Evolutionary conservation across 306 rosid species (phyloP), one percentile per base, ranked within the genome.

Genomic region (Castanea crenata): DNA sequence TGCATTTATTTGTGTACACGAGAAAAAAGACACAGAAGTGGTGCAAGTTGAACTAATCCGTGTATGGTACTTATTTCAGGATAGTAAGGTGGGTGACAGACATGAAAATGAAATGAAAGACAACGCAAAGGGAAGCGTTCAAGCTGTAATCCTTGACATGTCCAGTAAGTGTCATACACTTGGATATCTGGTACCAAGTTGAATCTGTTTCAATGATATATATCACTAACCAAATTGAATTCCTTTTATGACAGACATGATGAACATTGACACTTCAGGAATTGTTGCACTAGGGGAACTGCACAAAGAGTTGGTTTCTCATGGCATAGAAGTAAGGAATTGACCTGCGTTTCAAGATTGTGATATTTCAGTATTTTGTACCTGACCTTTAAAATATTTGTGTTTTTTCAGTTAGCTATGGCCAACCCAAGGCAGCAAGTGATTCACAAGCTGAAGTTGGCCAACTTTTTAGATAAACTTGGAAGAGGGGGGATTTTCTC

Each of bases 361-460:
- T 54, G 21, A 74, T 52, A 46, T 23, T 31, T 55, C 21, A 31
- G 75, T 55, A 18, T 73, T 57, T 69, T 23, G 62, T 63, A 1
- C 5, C 51, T 5, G 16, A 7, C 67, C 56, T 55, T 68, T 61
- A 62, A 82, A 4, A 13, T 23, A 3, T 79, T 1, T 80, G 41
- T 78, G n/a, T 55, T 14, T 49, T 57, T 84, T 84, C 91, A 95
- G 99, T 80, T 95, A 71, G 89, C 86, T 55, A 73, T 92, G 79
- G 97, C 91, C 18, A 91, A 90, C 51, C 98, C 99, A 8, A 92
- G 88, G 80, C 86, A 91, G 98, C 76, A 81, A 68, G 97, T 95
- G 65, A 89, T 93, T 73, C 94, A 93, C 85, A 95, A 85, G 88
- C 89, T 95, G 3, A 95, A 89, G 84, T 41, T 86, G 56, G 90